phyloP scores from a whole-genome alignment of 441 rosid genomes.

The Euphorbia schlechtendalii region DNA sequence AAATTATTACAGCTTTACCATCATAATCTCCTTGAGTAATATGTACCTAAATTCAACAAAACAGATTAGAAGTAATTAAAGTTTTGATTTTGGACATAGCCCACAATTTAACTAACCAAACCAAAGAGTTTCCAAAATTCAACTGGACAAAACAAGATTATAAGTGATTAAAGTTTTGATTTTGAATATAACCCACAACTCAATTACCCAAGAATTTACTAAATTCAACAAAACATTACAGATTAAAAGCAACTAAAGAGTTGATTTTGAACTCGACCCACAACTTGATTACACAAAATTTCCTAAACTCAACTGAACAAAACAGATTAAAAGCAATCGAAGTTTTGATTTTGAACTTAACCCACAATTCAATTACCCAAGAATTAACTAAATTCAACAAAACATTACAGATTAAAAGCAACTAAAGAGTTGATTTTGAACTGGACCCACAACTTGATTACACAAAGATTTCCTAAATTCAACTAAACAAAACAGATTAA shows the following conservation, averaged over 20 bases:
- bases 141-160: neutral
- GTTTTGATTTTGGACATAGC: neutral
- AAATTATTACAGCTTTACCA: slow-evolving; percentile 74
- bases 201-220: slow-evolving; percentile 24
- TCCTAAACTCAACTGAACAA: too few relatives aligned
- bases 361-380: too few relatives aligned
- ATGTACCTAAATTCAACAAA: slow-evolving; percentile 43
- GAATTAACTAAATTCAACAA: too few relatives aligned
- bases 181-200: neutral
- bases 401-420: too few relatives aligned
- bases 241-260: neutral
- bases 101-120: neutral
- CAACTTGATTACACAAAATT: too few relatives aligned
- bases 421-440: too few relatives aligned
- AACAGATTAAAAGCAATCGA: too few relatives aligned
- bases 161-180: neutral
- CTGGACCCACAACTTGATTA: too few relatives aligned
- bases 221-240: slow-evolving; percentile 1
- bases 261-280: neutral
- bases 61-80: neutral
- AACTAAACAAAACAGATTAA: too few relatives aligned
- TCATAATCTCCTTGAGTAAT: slow-evolving; percentile 89
- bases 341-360: too few relatives aligned
- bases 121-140: slow-evolving; percentile 26
- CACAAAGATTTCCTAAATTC: too few relatives aligned